Evolutionary conservation across 2,329 filamentous ascomycete species (phyloP).

Genomic region (Aspergillus thermomutatus): DNA sequence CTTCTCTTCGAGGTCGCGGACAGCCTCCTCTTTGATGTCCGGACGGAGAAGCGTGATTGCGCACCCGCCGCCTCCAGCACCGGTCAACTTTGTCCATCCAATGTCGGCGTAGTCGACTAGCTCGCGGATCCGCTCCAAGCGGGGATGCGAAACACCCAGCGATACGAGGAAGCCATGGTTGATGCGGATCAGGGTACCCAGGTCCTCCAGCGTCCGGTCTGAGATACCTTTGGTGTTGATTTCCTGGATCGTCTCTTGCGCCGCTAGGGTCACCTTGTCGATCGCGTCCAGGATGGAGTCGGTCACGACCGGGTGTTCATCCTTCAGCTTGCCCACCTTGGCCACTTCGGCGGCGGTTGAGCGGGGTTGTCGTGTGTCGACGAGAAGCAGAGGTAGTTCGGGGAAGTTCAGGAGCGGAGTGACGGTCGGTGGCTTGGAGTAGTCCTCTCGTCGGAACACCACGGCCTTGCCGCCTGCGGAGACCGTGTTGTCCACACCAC

Average conservation of each 20-base stretch:
- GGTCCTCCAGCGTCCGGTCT: constrained; percentile 61
- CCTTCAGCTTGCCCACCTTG: constrained; percentile 74
- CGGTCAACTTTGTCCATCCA: constrained; percentile 96
- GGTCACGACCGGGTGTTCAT: constrained; percentile 71
- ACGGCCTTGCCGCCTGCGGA: constrained; percentile 91
- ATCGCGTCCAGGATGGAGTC: constrained; percentile 81
- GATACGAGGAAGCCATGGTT: constrained; percentile 93
- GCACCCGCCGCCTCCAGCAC: constrained; percentile 91
- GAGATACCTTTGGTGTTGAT: constrained; percentile 66
- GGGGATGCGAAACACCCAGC: constrained; percentile 89
- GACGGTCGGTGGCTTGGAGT: constrained; percentile 72
- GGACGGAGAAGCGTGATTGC: constrained; percentile 86
- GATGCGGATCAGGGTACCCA: constrained; percentile 86
- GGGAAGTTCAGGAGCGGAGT: constrained; percentile 81
- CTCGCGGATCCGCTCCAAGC: constrained; percentile 86
- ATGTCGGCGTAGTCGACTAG: constrained; percentile 84
- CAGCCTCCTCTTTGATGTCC: constrained; percentile 52
- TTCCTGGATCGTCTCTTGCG: constrained; percentile 53
- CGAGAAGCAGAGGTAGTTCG: constrained; percentile 81
- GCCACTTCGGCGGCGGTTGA: constrained; percentile 82
- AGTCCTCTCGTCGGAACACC: constrained; percentile 78
- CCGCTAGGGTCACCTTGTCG: constrained; percentile 59
- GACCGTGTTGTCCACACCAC: constrained; percentile 95
- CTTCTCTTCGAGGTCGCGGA: constrained; percentile 62
- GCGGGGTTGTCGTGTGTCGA: constrained; percentile 84